Evolutionary conservation across 208 protist genomes (phyloP).

Genomic region (Trypanosoma cruzi): DNA sequence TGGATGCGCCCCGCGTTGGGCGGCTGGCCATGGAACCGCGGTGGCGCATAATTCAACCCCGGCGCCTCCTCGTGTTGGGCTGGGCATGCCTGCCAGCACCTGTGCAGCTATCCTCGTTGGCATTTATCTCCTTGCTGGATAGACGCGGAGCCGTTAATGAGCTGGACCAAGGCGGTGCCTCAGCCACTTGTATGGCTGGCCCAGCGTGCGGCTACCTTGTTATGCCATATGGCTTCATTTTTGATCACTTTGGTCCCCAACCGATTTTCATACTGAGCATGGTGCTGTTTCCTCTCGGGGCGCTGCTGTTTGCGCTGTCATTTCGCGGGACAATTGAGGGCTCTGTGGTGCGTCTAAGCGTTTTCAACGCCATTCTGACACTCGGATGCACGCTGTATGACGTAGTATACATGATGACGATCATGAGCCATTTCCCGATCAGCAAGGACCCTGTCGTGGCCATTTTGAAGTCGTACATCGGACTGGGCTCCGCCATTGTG

Average conservation of each 20-base stretch:
- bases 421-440: constrained; percentile 76
- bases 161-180: constrained; percentile 68
- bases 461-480: constrained; percentile 87
- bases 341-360: constrained; percentile 55
- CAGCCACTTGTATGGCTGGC: constrained; percentile 73
- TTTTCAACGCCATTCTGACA: constrained; percentile 57
- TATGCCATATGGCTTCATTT: constrained; percentile 68
- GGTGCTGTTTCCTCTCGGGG: constrained; percentile 50
- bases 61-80: too few species aligned
- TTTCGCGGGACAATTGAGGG: constrained; percentile 53
- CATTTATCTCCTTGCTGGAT: constrained; percentile 78
- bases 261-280: constrained; percentile 66
- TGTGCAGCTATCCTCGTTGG: too few species aligned
- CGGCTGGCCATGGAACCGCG: too few species aligned
- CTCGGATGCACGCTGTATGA: constrained; percentile 75
- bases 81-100: too few species aligned
- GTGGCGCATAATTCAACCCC: too few species aligned
- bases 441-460: constrained; percentile 74
- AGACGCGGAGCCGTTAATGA: constrained; percentile 62
- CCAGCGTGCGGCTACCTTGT: constrained; percentile 48
- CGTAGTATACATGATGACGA: constrained; percentile 70
- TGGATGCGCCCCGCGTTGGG: too few species aligned
- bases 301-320: constrained; percentile 57
- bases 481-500: constrained; percentile 77
- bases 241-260: constrained; percentile 74